Evolutionary conservation across 2,329 filamentous ascomycete species (phyloP), one percentile per base, ranked within the genome.

Genomic region (Phoma sp.): DNA sequence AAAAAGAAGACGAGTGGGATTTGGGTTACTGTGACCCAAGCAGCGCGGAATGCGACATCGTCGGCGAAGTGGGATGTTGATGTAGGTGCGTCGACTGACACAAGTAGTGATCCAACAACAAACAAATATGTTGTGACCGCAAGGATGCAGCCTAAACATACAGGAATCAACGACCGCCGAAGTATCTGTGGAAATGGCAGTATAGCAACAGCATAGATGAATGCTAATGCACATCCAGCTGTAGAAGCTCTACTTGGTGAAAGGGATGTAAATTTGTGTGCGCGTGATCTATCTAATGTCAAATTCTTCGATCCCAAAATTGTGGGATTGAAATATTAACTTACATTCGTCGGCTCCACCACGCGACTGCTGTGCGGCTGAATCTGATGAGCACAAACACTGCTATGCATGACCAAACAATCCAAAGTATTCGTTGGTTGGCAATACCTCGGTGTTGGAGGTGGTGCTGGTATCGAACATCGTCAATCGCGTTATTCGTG

Each of bases 21-120:
- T 36, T 72, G 69, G 2, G 63, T 60, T 2, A 72, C 28, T 2
- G 67, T 66, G 17, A 69, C 47, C 69, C 69, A 72, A 10, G 66
- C 69, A 4, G 66, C 67, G 18, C 69, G 64, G 30, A 70, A 71
- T 7, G 65, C 66, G 14, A 72, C 58, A 47, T 72, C 65, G 39
- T 70, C 68, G 20, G 59, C n/a, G 37, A 66, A 71, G 25, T 69
- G 64, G 12, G 38, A 23, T 1, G 65, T 66, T 1, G 63, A 53
- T 2, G 42, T 30, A 3, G 68, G 67, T 4, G 66, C 64, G 46
- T 66, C 58, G 2, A 71, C 65, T 12, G 55, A 55, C 2, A 64
- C 37, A 3, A 69, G 51, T 1, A 66, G 40, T 4, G 50, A 39
- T 2, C 42, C 14, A 6, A 63, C 46, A 2, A 54, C 28, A 15